Percentiles rank a stretch among this genome's conserved stretches.
These are phyloP conservation scores for Penicillium subrubescens DNA, from an alignment of 495 filamentous ascomycete species.

Conservation along the genomic window DNA sequence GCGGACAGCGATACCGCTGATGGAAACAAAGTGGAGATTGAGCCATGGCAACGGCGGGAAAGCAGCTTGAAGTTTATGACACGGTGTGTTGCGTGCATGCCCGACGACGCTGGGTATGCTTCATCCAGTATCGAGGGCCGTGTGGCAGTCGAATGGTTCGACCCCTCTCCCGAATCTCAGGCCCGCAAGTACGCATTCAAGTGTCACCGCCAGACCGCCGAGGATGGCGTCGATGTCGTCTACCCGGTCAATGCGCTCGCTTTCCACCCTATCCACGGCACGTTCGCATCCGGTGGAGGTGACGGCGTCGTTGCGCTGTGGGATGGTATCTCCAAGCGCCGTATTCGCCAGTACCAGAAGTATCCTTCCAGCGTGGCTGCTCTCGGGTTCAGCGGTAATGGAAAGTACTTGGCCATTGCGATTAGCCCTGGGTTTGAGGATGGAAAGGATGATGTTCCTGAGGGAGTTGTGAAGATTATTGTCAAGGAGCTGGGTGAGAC, in stretches of 20 bases:
- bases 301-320: conserved; percentile 94
- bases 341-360: conserved; percentile 87
- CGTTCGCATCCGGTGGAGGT: conserved; percentile 90
- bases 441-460: conserved; percentile 72
- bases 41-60: conserved; percentile 89
- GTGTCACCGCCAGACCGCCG: conserved; percentile 77
- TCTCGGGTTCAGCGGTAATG: conserved; percentile 75
- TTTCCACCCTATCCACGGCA: conserved; percentile 89
- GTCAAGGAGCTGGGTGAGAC: conserved; percentile 81
- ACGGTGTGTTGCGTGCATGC: conserved; percentile 93
- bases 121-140: conserved; percentile 87
- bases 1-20: conserved; percentile 36
- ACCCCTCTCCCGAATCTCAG: conserved; percentile 79
- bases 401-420: conserved; percentile 80
- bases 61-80: conserved; percentile 95
- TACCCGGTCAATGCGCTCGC: conserved; percentile 93
- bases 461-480: conserved; percentile 73
- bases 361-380: conserved; percentile 76
- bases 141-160: conserved; percentile 97
- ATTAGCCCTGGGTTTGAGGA: conserved; percentile 92
- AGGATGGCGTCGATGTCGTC: conserved; percentile 77
- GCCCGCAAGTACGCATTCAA: conserved; percentile 97
- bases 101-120: conserved; percentile 89
- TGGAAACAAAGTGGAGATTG: conserved; percentile 54
- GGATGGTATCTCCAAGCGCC: conserved; percentile 90